Base-by-base conservation (phyloP, 768 basidiomycete genomes). In the Epithele typhae region DNA sequence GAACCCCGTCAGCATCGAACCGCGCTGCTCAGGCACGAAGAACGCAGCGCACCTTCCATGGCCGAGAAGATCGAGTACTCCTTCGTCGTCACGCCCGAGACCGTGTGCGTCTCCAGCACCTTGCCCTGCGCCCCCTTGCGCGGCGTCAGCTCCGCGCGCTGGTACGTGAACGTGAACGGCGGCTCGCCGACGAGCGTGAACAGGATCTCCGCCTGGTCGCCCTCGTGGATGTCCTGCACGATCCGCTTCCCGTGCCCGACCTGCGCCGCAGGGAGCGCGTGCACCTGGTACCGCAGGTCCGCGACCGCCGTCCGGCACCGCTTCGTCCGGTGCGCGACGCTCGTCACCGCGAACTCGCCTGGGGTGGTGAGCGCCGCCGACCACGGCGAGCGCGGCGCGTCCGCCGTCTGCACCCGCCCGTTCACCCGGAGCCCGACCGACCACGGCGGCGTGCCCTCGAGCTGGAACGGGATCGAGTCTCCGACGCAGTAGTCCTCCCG, bases 91-190 rank as follows among this genome's bases (percentile, higher is more conserved):
- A 92, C 75, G 2, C 86, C 83, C 14, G 89, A 88, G 17, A 92
- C 89, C 0, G 92, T 94, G 59, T 94, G 92, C 15, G 90, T 90
- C 66, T 94, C 92, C 6, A 94, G 74, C n/a, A 93, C 81, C 59
- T 85, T 88, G 42, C 81, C 81, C 54, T 78, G 82, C 40, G 77
- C 76, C 24, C 84, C 83, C 61, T 87, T 87, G 68, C 76, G 81
- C 3, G 70, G 64, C 40, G 72, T 75, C 17, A 81, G 74, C 64
- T 91, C 90, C 2, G 89, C 77, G 38, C 91, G 79, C 63, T 92
- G 89, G 66, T 94, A 94, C 0, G 92, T 93, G 68, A 99, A 97
- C 1, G 93, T 86, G 69, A 97, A 99, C 0, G 96, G 96, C 15
- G 96, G 87, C 61, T 90, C 87, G 37, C 96, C 96, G 25, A 84